Conservation (phyloP, 805 yeast genomes). For the Candida sphagnicola region DNA sequence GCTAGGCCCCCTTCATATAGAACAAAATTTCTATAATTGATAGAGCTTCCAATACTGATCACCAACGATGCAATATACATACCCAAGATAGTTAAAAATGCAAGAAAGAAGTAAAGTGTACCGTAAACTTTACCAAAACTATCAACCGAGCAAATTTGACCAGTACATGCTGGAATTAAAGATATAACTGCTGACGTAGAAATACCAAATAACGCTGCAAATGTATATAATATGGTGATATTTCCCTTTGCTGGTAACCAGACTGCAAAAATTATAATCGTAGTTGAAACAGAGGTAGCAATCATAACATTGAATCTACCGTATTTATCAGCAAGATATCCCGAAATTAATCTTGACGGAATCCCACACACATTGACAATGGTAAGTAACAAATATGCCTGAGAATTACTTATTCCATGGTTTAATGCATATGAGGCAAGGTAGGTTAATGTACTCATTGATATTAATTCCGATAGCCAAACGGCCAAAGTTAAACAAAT, state of each 20-base stretch:
- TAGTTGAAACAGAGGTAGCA: constrained; percentile 17
- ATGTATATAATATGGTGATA: constrained; percentile 37
- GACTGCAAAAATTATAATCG: constrained; percentile 17
- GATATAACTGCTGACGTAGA: constrained; percentile 54
- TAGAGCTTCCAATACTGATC: constrained; percentile 19
- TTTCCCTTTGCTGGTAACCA: constrained; percentile 32
- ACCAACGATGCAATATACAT: constrained; percentile 24
- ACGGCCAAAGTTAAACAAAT: constrained; percentile 21
- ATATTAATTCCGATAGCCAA: constrained; percentile 42
- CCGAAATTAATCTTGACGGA: constrained; percentile 24
- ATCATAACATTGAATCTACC: constrained; percentile 26
- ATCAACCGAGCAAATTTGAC: constrained; percentile 52
- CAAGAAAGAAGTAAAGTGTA: constrained; percentile 41
- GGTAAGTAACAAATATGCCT: constrained; percentile 20
- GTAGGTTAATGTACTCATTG: constrained; percentile 37
- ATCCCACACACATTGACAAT: constrained; percentile 26
- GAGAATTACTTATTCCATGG: constrained; percentile 15
- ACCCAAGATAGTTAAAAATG: constrained; percentile 26
- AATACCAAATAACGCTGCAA: constrained; percentile 50
- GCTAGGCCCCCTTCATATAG: constrained; percentile 41
- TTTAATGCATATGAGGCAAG: constrained; percentile 24
- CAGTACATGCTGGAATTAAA: constrained; percentile 56
- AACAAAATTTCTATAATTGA: constrained; percentile 40
- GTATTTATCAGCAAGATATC: constrained; percentile 22
- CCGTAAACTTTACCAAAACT: constrained; percentile 56